These are phyloP conservation scores for Leccinum olivaceopallidum DNA, from an alignment of 768 basidiomycete species.

Conservation along the genomic window DNA sequence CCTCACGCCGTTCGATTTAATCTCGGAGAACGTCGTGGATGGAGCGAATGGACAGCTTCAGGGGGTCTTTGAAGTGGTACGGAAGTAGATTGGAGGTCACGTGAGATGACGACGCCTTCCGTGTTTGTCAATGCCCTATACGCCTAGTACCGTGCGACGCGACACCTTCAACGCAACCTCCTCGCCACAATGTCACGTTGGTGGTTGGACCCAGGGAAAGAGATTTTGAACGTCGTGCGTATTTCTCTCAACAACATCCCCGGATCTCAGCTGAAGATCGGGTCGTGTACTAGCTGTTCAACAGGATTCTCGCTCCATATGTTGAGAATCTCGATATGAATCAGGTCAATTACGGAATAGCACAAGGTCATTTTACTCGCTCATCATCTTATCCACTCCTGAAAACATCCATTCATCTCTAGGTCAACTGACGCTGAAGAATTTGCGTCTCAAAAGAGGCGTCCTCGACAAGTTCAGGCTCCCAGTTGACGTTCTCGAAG, in stretches of 20 bases:
- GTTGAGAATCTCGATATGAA: constrained; percentile 95
- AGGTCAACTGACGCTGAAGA: constrained; percentile 79
- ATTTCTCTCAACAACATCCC: neutral
- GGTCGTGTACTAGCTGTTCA: constrained; percentile 59
- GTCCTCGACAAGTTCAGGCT: constrained; percentile 94
- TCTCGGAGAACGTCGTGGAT: too few species aligned
- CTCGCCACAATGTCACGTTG: constrained; percentile 53
- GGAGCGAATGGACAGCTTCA: too few species aligned
- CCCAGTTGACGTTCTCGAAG: constrained; percentile 94
- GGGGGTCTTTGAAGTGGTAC: neutral
- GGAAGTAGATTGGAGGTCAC: constrained; percentile 19
- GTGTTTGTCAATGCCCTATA: constrained; percentile 34
- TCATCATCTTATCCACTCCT: constrained; percentile 1
- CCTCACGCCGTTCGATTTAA: too few species aligned
- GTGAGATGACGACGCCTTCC: constrained; percentile 31
- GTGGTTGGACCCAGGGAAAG: constrained; percentile 88
- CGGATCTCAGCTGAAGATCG: neutral
- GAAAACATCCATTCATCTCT: constrained; percentile 10
- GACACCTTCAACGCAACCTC: constrained; percentile 5
- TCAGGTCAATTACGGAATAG: constrained; percentile 92
- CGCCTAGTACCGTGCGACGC: constrained; percentile 6
- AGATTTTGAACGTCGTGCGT: constrained; percentile 72
- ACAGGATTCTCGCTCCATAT: constrained; percentile 91
- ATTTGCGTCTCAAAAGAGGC: constrained; percentile 87
- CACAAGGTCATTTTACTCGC: constrained; percentile 54